Evolutionary conservation across 2,329 filamentous ascomycete species (phyloP).

Genomic region (Paecilomyces niveus): DNA sequence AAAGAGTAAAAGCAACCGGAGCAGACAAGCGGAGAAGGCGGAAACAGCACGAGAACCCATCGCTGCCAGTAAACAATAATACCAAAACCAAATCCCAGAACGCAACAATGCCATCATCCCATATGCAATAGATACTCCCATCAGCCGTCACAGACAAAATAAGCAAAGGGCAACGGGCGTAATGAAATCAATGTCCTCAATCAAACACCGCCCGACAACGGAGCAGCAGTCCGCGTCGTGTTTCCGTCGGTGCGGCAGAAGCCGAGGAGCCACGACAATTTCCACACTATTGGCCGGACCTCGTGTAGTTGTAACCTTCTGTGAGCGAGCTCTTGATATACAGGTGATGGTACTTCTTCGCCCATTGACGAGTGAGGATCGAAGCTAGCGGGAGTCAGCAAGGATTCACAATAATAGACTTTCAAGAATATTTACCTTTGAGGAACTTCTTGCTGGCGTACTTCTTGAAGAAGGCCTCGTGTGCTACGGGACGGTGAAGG

Average conservation of each 20-base stretch:
- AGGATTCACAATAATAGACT: neutral
- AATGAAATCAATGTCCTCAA: conserved; percentile 2
- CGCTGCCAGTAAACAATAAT: conserved; percentile 8
- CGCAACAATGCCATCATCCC: conserved; percentile 30
- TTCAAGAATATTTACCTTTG: conserved; percentile 62
- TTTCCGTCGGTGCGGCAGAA: neutral
- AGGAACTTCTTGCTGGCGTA: conserved; percentile 99
- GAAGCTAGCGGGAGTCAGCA: conserved; percentile 41
- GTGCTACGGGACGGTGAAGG: conserved; percentile 77
- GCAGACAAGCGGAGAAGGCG: conserved; percentile 14
- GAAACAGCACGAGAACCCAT: neutral
- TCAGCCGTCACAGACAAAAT: conserved; percentile 1
- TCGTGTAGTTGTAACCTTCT: conserved; percentile 24
- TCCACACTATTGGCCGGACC: conserved; percentile 23
- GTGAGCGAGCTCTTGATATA: conserved; percentile 28
- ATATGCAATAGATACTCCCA: conserved; percentile 22
- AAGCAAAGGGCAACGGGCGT: conserved; percentile 11
- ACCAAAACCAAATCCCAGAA: neutral
- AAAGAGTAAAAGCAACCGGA: conserved; percentile 21
- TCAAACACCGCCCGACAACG: no score
- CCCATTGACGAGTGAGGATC: conserved; percentile 86
- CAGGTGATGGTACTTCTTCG: conserved; percentile 61
- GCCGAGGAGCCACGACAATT: neutral
- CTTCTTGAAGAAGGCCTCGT: conserved; percentile 99
- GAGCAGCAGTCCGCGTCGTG: neutral